These are phyloP conservation scores for Leishmania lainsoni DNA, from an alignment of 208 protist genomes.

Conservation along the genomic window DNA sequence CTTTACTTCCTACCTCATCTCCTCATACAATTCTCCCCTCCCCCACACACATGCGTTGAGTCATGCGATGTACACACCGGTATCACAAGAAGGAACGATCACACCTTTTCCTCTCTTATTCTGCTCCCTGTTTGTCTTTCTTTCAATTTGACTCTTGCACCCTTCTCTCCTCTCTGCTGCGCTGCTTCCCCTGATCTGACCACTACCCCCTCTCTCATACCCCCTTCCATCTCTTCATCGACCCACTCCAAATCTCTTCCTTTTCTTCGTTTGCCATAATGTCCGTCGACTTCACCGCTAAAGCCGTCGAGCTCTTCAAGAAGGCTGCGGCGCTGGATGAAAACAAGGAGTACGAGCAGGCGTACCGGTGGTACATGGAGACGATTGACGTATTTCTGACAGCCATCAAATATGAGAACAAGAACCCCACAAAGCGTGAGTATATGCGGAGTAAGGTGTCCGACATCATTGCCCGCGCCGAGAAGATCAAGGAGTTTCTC, in stretches of 20 bases:
- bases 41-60: not conserved
- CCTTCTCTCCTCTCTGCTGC: conserved; percentile 6
- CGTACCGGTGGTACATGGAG: conserved; percentile 93
- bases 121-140: conserved; percentile 8
- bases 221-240: not conserved
- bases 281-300: conserved; percentile 94
- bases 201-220: not conserved
- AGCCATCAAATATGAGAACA: conserved; percentile 95
- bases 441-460: conserved; percentile 89
- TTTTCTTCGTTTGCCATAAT: conserved; percentile 26
- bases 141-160: not conserved
- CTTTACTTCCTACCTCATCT: not conserved
- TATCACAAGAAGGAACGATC: not conserved
- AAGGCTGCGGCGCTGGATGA: conserved; percentile 91
- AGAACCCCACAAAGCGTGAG: conserved; percentile 95
- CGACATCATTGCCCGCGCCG: conserved; percentile 95
- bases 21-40: not conserved
- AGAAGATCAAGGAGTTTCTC: conserved; percentile 96
- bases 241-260: not conserved
- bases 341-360: conserved; percentile 93
- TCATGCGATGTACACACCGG: not conserved
- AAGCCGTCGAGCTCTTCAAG: conserved; percentile 94
- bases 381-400: conserved; percentile 95
- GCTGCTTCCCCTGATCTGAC: not conserved
- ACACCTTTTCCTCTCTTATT: not conserved